These are phyloP conservation scores for Nakaseomyces uthaithaninus DNA, from an alignment of 1,139 yeast genomes.

Conservation along the genomic window DNA sequence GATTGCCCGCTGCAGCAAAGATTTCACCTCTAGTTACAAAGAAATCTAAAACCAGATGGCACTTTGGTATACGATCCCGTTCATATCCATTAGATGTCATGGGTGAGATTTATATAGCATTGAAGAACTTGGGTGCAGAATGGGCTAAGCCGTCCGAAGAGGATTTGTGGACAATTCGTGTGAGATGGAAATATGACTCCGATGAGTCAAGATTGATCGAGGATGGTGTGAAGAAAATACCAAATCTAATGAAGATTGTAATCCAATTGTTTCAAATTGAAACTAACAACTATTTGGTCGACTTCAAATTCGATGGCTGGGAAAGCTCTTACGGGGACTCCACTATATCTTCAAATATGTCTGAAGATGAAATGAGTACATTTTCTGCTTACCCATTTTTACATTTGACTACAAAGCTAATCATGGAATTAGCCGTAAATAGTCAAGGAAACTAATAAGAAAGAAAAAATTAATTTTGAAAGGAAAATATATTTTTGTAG, in stretches of 20 bases:
- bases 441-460: constrained; percentile 35
- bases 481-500: too few relatives aligned
- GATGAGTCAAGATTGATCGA: constrained; percentile 13
- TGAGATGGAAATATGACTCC: constrained; percentile 41
- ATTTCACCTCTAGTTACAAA: constrained; percentile 71
- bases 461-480: too few relatives aligned
- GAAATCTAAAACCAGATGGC: constrained; percentile 95
- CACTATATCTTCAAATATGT: constrained; percentile 28
- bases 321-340: constrained; percentile 40
- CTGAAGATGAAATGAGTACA: constrained; percentile 66
- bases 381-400: constrained; percentile 92
- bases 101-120: constrained; percentile 96
- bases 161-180: constrained; percentile 93
- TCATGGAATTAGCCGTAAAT: constrained; percentile 95
- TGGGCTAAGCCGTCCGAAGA: constrained; percentile 93
- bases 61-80: constrained; percentile 92
- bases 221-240: constrained; percentile 31
- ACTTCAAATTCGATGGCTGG: constrained; percentile 98
- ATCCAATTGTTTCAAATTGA: constrained; percentile 93
- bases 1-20: constrained; percentile 43
- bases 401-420: constrained; percentile 83
- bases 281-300: constrained; percentile 91
- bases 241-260: constrained; percentile 94
- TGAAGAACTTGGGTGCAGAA: constrained; percentile 90
- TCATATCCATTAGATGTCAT: constrained; percentile 95